These are phyloP conservation scores for Monilinia fructigena DNA, from an alignment of 2,329 filamentous ascomycete species.

Conservation along the genomic window DNA sequence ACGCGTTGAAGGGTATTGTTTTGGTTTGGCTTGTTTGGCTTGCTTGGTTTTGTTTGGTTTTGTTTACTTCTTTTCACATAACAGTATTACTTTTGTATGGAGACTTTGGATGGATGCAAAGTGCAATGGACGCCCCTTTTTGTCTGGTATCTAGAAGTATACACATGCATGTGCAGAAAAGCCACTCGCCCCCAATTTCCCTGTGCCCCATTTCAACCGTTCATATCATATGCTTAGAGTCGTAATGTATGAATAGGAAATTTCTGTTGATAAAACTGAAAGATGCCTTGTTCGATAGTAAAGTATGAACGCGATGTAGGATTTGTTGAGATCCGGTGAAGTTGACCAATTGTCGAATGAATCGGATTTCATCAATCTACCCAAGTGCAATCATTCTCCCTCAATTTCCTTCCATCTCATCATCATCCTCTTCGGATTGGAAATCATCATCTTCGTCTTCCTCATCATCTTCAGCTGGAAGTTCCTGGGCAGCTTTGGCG, in stretches of 20 bases:
- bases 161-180: constrained; percentile 23
- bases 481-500: constrained; percentile 81
- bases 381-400: constrained; percentile 11
- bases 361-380: constrained; percentile 26
- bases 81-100: not conserved
- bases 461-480: constrained; percentile 71
- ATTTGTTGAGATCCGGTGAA: constrained; percentile 27
- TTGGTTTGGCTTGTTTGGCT: too few species aligned
- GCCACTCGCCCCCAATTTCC: constrained; percentile 16
- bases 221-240: constrained; percentile 33
- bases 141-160: constrained; percentile 31
- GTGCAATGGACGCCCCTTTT: constrained; percentile 25
- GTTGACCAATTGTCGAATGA: constrained; percentile 23
- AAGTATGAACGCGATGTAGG: constrained; percentile 20
- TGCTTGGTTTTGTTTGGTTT: not conserved
- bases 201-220: constrained; percentile 24
- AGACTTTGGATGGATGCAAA: constrained; percentile 7
- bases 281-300: constrained; percentile 17
- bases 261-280: constrained; percentile 22
- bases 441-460: constrained; percentile 71
- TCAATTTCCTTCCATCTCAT: constrained; percentile 65
- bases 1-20: not conserved
- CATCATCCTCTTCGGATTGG: constrained; percentile 60
- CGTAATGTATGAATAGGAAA: constrained; percentile 29
- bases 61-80: not conserved